These are phyloP conservation scores for Verticillium alfalfae DNA, from an alignment of 2,329 filamentous ascomycete species.

Conservation along the genomic window DNA sequence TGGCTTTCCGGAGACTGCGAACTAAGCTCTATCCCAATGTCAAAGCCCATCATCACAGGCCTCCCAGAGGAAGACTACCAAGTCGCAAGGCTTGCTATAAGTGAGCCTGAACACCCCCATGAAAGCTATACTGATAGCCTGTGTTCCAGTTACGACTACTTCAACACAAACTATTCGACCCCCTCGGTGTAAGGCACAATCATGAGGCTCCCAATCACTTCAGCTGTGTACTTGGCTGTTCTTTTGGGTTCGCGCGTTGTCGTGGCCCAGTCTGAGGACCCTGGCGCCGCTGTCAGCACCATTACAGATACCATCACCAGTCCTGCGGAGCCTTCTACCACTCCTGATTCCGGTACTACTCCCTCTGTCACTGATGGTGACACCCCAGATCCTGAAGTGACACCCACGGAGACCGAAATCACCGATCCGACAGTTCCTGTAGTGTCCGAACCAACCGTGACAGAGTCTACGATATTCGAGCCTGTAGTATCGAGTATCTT, in stretches of 20 bases:
- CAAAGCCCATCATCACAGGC: neutral
- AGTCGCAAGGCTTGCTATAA: neutral
- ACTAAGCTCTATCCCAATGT: neutral
- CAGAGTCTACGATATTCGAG: neutral
- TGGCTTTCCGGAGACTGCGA: neutral
- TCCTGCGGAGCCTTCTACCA: neutral
- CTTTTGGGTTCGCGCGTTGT: neutral
- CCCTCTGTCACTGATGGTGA: neutral
- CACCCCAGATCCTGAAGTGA: neutral
- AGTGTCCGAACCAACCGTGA: neutral
- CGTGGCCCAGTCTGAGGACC: neutral
- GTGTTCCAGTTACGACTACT: too few species aligned
- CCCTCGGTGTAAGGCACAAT: neutral
- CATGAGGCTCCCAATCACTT: neutral
- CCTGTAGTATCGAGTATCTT: neutral
- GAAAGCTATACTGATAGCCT: too few species aligned
- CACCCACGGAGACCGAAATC: neutral
- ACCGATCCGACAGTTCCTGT: neutral
- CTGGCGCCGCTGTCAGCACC: neutral
- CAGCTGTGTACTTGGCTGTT: neutral
- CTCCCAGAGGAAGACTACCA: neutral
- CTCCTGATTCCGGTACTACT: neutral
- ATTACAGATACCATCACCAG: neutral
- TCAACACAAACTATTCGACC: too few species aligned
- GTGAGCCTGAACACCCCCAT: neutral